phyloP scores from a whole-genome alignment of 129 eudicot genomes.

The Deinandra increscens region DNA sequence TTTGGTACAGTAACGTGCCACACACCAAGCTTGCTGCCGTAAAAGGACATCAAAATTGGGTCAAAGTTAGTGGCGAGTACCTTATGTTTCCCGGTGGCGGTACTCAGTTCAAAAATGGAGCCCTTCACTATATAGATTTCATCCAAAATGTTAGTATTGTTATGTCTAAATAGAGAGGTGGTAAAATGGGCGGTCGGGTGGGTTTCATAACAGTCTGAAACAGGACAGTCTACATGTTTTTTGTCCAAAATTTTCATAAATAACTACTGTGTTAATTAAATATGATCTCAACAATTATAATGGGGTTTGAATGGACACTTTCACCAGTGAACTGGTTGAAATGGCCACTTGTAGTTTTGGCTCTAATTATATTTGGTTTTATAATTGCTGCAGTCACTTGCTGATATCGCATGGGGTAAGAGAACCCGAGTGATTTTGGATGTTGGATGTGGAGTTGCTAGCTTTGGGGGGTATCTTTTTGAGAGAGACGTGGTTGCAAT shows the following conservation, averaged over 20 bases:
- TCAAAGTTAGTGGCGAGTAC: constrained; percentile 56
- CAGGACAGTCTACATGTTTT: background rate
- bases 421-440: constrained; percentile 56
- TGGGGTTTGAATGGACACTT: background rate
- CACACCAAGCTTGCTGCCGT: constrained; percentile 70
- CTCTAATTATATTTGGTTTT: background rate
- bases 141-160: constrained; percentile 48
- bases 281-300: background rate
- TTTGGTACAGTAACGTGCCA: constrained; percentile 62
- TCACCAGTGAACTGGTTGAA: background rate
- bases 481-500: constrained; percentile 63
- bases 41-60: constrained; percentile 74
- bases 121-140: constrained; percentile 69
- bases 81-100: constrained; percentile 73
- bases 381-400: constrained; percentile 45
- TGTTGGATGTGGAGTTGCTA: constrained; percentile 81
- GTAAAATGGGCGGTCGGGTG: background rate
- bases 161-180: background rate
- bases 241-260: background rate
- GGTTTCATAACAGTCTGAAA: background rate
- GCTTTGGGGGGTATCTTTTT: constrained; percentile 66
- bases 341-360: background rate
- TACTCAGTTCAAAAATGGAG: constrained; percentile 63
- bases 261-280: background rate
- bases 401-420: constrained; percentile 72